Evolutionary conservation across 306 rosid genomes (phyloP).

Genomic region (Glycyrrhiza uralensis): DNA sequence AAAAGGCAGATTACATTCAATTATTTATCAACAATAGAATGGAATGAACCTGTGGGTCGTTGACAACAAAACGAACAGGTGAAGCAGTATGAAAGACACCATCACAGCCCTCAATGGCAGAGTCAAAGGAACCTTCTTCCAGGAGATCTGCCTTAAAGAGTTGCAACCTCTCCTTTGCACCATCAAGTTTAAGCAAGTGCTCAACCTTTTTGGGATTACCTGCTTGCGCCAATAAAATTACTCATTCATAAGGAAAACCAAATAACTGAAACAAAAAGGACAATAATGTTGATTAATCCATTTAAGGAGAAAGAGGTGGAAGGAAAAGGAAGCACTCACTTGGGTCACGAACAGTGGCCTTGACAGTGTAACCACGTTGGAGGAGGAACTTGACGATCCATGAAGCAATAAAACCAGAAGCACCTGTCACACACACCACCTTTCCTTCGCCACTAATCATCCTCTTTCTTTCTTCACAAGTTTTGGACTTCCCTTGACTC

Average conservation of each 20-base stretch:
- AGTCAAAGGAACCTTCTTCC: constrained; percentile 51
- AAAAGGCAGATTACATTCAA: neutral
- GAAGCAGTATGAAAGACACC: constrained; percentile 68
- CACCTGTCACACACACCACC: constrained; percentile 51
- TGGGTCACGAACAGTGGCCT: constrained; percentile 47
- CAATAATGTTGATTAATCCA: neutral
- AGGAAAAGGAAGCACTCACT: constrained; percentile 4
- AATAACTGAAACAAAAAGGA: neutral
- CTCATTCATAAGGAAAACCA: neutral
- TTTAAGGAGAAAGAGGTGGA: neutral
- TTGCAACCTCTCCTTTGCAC: constrained; percentile 56
- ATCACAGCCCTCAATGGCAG: constrained; percentile 40
- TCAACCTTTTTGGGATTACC: constrained; percentile 42
- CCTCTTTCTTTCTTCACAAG: neutral
- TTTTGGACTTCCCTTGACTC: neutral
- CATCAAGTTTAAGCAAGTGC: constrained; percentile 48
- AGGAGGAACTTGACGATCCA: constrained; percentile 52
- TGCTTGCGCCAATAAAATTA: neutral
- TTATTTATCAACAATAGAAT: neutral
- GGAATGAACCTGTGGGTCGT: constrained; percentile 45
- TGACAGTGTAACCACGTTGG: constrained; percentile 45
- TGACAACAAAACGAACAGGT: constrained; percentile 26
- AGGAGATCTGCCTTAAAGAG: constrained; percentile 46
- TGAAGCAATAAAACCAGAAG: constrained; percentile 53
- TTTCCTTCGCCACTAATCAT: constrained; percentile 23